Evolutionary conservation across 805 yeast species (phyloP).

Genomic region (Diddensiella santjacobensis): DNA sequence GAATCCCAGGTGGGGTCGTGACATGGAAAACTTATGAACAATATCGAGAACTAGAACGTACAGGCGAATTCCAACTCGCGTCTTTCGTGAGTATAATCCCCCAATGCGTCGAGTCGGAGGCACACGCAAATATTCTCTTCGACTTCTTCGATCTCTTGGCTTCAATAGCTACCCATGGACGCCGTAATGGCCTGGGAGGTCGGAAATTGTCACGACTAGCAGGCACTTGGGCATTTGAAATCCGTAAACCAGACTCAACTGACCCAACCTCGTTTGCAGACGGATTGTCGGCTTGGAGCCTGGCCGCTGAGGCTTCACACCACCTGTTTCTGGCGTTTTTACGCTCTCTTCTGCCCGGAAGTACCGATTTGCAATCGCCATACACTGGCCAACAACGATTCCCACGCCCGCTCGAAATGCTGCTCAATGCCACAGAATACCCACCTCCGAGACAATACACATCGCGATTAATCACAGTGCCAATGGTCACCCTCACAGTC

Average conservation of each 20-base stretch:
- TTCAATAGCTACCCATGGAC: constrained; percentile 72
- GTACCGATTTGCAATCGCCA: constrained; percentile 48
- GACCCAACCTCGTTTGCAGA: constrained; percentile 51
- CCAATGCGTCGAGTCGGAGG: constrained; percentile 71
- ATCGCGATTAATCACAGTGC: constrained; percentile 50
- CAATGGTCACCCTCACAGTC: constrained; percentile 57
- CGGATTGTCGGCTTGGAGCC: constrained; percentile 73
- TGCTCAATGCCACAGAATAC: constrained; percentile 35
- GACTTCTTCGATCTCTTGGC: constrained; percentile 81
- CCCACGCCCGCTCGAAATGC: constrained; percentile 29
- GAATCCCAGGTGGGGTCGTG: constrained; percentile 70
- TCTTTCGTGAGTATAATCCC: constrained; percentile 85
- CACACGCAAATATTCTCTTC: constrained; percentile 85
- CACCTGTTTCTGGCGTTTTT: constrained; percentile 74
- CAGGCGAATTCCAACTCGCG: constrained; percentile 60
- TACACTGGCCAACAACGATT: constrained; percentile 45
- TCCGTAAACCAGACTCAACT: constrained; percentile 26
- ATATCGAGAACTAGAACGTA: constrained; percentile 57
- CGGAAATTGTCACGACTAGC: constrained; percentile 77
- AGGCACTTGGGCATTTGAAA: constrained; percentile 82
- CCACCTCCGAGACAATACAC: constrained; percentile 57
- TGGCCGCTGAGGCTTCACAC: constrained; percentile 80
- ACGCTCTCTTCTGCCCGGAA: constrained; percentile 57
- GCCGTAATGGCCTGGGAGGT: constrained; percentile 72
- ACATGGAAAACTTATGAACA: constrained; percentile 83